Base-by-base conservation (phyloP, 1,139 yeast species). In the Yamadazyma buinensis region DNA sequence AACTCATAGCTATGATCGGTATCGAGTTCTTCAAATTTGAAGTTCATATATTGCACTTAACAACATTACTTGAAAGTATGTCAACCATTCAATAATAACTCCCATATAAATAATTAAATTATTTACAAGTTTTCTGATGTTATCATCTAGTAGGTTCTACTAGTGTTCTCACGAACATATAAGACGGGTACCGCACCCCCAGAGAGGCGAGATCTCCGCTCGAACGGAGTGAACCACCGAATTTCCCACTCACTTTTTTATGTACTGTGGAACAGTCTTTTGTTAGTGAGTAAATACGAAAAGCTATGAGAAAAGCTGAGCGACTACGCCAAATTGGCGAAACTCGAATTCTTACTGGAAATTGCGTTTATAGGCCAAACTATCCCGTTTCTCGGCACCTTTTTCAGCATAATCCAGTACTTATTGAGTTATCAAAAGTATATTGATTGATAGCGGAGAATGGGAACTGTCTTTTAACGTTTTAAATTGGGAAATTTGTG, bases 21-120 rank as follows among this genome's bases (percentile, higher is more conserved):
- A 80, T 80, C 85, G 86, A 77, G 86, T 79, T 74, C 80, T 59
- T 62, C 44, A 31, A 20, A 21, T n/a, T n/a, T 36, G 44, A 42
- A 63, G 80, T 77, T 75, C 81, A 78, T 81, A 77, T 73, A 80
- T 80, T 80, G 86, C 82, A 80, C 86, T 80, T 74, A 79, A 77
- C 64, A 78, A 80, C 77, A 54, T 57, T 17, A 17, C 44, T 19
- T 25, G 51, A 52, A 57, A 17, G 7, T 17, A 17, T 67, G 72
- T 80, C 86, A 80, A 79, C 83, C 81, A 71, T 71, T 78, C 77
- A 19, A 80, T 80, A 67, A 66, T 63, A 77, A 80, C 84, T 80
- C 82, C 86, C 86, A 80, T 77, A 56, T 62, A 58, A 25, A 34
- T 17, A 7, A 17, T 7, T 17, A 17, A 7, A 17, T 17, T 34